Conservation (phyloP, 2,329 filamentous ascomycete species). For the Venturia asperata region DNA sequence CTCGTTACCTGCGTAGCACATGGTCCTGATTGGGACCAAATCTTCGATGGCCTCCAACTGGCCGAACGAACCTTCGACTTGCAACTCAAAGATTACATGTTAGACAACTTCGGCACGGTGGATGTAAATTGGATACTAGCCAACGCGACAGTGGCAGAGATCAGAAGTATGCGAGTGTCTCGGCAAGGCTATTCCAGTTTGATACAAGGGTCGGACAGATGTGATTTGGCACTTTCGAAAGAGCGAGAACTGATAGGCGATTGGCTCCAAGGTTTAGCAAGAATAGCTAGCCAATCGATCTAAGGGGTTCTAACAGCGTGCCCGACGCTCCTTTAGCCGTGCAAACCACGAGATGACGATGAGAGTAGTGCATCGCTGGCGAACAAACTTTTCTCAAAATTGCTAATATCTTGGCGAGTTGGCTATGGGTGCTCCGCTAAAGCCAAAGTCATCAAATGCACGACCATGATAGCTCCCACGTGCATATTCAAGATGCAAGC, state of each 20-base stretch:
- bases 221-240: background rate
- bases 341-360: no score
- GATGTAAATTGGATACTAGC: background rate
- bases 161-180: background rate
- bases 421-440: no score
- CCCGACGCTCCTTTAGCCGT: no score
- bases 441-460: no score
- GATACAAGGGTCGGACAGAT: background rate
- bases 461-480: no score
- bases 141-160: background rate
- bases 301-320: background rate
- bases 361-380: no score
- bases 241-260: background rate
- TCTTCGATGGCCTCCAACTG: background rate
- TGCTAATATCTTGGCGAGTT: no score
- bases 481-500: no score
- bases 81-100: background rate
- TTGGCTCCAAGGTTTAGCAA: background rate
- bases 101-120: background rate
- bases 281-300: background rate
- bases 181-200: background rate
- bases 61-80: slow-evolving; percentile 8
- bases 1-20: slow-evolving; percentile 1
- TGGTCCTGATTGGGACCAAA: background rate
- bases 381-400: no score